Conservation (phyloP, 345 rosid species). For the Citrus trifoliata region DNA sequence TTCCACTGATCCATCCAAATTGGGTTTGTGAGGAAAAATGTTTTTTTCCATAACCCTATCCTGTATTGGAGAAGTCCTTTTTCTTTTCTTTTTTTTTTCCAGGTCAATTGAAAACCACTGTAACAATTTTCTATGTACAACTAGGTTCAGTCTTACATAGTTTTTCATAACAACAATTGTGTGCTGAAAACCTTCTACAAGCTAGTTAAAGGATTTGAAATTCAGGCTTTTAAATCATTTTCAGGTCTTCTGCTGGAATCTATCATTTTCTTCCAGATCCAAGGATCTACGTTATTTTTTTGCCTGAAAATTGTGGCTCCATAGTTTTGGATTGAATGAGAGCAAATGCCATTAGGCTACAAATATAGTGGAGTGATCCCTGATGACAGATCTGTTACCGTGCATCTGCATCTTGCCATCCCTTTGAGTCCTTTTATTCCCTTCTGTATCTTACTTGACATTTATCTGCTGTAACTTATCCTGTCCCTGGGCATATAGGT, state of each 20-base stretch:
- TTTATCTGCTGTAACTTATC: no score
- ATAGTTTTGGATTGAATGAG: background rate
- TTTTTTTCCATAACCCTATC: background rate
- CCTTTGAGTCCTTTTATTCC: background rate
- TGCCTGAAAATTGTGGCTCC: background rate
- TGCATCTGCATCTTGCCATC: background rate
- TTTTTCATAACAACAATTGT: no score
- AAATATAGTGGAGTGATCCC: background rate
- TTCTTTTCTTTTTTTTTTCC: background rate
- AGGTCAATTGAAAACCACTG: no score
- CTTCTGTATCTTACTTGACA: background rate
- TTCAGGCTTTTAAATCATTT: no score
- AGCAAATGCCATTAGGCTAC: background rate
- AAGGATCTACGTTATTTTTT: background rate
- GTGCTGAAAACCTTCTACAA: no score
- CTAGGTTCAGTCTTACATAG: no score
- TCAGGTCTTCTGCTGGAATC: background rate
- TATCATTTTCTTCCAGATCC: background rate
- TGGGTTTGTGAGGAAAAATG: background rate
- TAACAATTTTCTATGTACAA: no score
- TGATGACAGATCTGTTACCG: background rate
- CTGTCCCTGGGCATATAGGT: no score
- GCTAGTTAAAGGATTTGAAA: no score
- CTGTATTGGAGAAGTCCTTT: background rate
- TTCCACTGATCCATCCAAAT: background rate